Percentiles rank a stretch among this genome's conserved stretches.
Conservation (phyloP, 1,284 basidiomycete genomes). For the Inonotus hispidus region DNA sequence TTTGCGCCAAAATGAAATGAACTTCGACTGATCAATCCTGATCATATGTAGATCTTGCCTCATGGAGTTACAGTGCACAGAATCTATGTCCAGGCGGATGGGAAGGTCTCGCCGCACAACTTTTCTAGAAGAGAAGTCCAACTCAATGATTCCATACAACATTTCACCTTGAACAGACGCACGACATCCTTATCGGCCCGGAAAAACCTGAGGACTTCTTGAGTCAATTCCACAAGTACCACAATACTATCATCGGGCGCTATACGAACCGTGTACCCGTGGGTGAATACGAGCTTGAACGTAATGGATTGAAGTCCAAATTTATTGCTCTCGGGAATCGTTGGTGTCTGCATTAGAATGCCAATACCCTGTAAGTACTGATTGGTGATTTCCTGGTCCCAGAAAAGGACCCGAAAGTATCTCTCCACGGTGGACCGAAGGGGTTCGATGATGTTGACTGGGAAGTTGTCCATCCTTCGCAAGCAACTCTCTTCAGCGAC, state of each 20-base stretch:
- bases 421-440: conserved; percentile 62
- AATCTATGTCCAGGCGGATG: conserved; percentile 57
- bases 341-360: conserved; percentile 24
- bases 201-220: conserved; percentile 55
- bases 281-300: conserved; percentile 46
- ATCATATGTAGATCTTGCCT: conserved; percentile 48
- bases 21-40: background rate
- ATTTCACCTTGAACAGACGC: conserved; percentile 39
- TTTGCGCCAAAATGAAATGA: background rate
- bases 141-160: conserved; percentile 9
- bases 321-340: conserved; percentile 50
- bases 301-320: conserved; percentile 45
- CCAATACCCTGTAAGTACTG: background rate
- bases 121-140: background rate
- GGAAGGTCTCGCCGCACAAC: conserved; percentile 39
- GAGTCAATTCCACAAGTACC: conserved; percentile 49
- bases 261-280: conserved; percentile 69
- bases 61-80: conserved; percentile 62
- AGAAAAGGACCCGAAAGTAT: conserved; percentile 54
- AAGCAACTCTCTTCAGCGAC: conserved; percentile 49
- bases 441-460: conserved; percentile 58
- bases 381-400: background rate
- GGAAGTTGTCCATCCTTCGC: conserved; percentile 38
- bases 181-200: conserved; percentile 70
- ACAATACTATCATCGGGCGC: conserved; percentile 65